A percentile compares a stretch with the other conserved stretches of the same genome.
These are phyloP conservation scores for Pseudozyma thailandica DNA, from an alignment of 1,284 basidiomycete species.

Conservation along the genomic window DNA sequence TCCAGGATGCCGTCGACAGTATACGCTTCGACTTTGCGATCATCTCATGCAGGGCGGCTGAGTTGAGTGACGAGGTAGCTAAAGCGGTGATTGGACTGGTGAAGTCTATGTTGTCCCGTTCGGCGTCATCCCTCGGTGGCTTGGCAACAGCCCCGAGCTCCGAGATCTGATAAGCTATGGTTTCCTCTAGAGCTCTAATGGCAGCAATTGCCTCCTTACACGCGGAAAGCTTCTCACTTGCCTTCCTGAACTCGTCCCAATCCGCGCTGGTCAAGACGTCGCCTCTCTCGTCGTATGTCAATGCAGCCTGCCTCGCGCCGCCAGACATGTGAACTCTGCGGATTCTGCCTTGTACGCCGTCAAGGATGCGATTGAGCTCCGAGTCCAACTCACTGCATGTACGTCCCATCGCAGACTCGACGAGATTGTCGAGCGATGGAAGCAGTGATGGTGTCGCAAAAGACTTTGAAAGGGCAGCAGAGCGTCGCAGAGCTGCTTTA, in stretches of 20 bases:
- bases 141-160: conserved; percentile 23
- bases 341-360: conserved; percentile 12
- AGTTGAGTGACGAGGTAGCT: conserved; percentile 36
- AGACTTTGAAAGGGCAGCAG: conserved; percentile 26
- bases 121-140: neutral
- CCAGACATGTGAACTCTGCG: conserved; percentile 22
- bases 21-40: conserved; percentile 23
- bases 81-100: conserved; percentile 16
- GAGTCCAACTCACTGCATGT: conserved; percentile 3
- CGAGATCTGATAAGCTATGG: conserved; percentile 34
- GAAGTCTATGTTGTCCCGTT: conserved; percentile 12
- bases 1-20: conserved; percentile 21
- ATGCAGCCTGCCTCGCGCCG: conserved; percentile 10
- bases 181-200: conserved; percentile 18
- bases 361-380: conserved; percentile 12
- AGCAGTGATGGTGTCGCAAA: conserved; percentile 31
- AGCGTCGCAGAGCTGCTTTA: conserved; percentile 18
- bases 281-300: conserved; percentile 36
- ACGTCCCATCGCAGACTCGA: conserved; percentile 8
- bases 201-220: conserved; percentile 30
- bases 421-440: conserved; percentile 18
- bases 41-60: conserved; percentile 18
- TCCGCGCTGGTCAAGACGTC: conserved; percentile 29
- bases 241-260: conserved; percentile 44
- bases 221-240: conserved; percentile 24